Evolutionary conservation across 345 rosid genomes (phyloP).

Genomic region (Tarenaya hassleriana): DNA sequence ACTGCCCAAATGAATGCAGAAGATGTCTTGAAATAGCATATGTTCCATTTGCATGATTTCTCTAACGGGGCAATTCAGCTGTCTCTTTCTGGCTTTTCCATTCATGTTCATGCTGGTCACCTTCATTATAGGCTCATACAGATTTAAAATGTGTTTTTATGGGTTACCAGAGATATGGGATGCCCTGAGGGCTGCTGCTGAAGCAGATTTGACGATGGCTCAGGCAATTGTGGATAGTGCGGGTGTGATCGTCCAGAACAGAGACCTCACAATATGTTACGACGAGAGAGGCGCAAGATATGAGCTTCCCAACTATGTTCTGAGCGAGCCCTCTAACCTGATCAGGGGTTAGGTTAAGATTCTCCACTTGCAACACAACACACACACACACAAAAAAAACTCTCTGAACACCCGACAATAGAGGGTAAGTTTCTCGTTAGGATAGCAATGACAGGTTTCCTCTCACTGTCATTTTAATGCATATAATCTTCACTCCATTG

Average conservation of each 20-base stretch:
- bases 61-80: too few species aligned
- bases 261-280: conserved; percentile 66
- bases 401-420: not conserved
- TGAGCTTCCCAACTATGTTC: conserved; percentile 71
- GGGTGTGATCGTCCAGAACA: conserved; percentile 56
- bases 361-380: too few species aligned
- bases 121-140: too few species aligned
- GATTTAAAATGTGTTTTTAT: not conserved
- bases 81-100: too few species aligned
- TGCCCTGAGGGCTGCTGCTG: conserved; percentile 69
- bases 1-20: too few species aligned
- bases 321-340: conserved; percentile 78
- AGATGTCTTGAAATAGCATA: too few species aligned
- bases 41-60: too few species aligned
- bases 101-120: too few species aligned
- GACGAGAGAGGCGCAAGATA: conserved; percentile 89
- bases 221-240: conserved; percentile 73
- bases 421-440: not conserved
- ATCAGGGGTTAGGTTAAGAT: conserved; percentile 33
- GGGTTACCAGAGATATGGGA: conserved; percentile 61
- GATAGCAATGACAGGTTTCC: too few species aligned
- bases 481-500: too few species aligned
- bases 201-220: conserved; percentile 54
- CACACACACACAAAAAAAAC: conserved; percentile 11
- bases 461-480: too few species aligned